Evolutionary conservation across 768 basidiomycete genomes (phyloP).

Genomic region (Mrakia hoshinonis): DNA sequence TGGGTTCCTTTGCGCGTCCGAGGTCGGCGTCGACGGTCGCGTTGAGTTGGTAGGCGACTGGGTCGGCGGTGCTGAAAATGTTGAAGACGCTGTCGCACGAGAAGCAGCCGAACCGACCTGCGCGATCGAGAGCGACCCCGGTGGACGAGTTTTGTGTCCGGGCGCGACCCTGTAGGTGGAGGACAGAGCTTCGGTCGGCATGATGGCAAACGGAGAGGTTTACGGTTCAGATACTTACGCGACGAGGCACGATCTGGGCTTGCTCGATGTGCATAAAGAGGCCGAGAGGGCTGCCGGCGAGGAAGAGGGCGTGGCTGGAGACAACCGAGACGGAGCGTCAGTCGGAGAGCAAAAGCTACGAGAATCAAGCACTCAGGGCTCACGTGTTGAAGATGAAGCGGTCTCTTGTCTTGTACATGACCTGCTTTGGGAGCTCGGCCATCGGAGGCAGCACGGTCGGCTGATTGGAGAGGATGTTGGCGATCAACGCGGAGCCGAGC

Average conservation of each 20-base stretch:
- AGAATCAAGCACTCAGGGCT: background rate
- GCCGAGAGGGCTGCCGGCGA: conserved; percentile 43
- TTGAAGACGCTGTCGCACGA: conserved; percentile 40
- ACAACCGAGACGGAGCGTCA: background rate
- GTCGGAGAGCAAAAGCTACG: background rate
- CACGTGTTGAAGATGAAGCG: conserved; percentile 37
- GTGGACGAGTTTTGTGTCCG: conserved; percentile 37
- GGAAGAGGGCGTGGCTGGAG: conserved; percentile 4
- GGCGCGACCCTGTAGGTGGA: conserved; percentile 7
- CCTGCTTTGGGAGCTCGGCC: conserved; percentile 40
- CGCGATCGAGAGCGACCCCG: conserved; percentile 45
- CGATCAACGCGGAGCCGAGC: conserved; percentile 43
- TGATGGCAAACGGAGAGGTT: background rate
- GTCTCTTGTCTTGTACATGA: conserved; percentile 38
- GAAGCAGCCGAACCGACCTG: conserved; percentile 45
- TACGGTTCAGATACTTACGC: conserved; percentile 27
- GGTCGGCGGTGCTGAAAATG: conserved; percentile 45
- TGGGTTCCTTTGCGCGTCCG: conserved; percentile 29
- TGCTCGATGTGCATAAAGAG: conserved; percentile 46
- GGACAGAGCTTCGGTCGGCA: background rate
- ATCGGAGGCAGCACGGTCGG: conserved; percentile 44
- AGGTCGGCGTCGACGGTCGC: conserved; percentile 43
- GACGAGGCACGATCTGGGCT: conserved; percentile 45
- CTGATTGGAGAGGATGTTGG: conserved; percentile 45
- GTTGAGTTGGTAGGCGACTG: conserved; percentile 44